These are phyloP conservation scores for Spergularia bocconei DNA, from an alignment of 148 eudicot genomes.

Conservation along the genomic window DNA sequence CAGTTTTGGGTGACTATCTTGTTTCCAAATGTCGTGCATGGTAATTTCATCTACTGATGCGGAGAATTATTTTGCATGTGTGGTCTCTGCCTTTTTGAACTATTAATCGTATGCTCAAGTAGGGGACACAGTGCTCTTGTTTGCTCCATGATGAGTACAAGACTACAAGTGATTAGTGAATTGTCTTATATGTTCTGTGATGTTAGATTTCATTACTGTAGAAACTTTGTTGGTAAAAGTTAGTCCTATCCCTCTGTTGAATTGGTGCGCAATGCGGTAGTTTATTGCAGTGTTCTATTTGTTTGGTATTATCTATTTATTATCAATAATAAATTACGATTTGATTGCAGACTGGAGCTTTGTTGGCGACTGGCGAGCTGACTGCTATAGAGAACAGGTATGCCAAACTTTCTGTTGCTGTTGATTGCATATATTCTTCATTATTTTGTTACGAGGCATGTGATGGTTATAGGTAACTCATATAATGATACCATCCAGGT, in stretches of 20 bases:
- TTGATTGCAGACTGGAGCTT: constrained; percentile 20
- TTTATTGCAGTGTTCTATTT: no score
- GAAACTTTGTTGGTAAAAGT: background rate
- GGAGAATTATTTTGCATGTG: no score
- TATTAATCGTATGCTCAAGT: no score
- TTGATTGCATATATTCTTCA: no score
- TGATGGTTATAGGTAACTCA: background rate
- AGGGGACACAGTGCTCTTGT: background rate
- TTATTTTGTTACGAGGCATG: no score
- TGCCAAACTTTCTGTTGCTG: background rate
- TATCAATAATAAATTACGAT: background rate
- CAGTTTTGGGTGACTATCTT: no score
- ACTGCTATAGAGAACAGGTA: constrained; percentile 16
- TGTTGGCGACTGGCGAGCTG: constrained; percentile 2
- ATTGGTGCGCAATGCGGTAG: no score
- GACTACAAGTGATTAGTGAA: background rate
- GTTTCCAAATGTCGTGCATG: no score
- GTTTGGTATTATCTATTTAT: no score
- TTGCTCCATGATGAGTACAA: background rate
- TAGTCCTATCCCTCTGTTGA: no score
- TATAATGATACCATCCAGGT: constrained; percentile 29
- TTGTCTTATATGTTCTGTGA: background rate
- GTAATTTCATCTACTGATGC: no score
- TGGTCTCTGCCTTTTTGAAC: no score
- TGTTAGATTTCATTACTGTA: background rate